Evolutionary conservation across 2,329 filamentous ascomycete species (phyloP), one percentile per base, ranked within the genome.

Genomic region (Passalora sequoiae): DNA sequence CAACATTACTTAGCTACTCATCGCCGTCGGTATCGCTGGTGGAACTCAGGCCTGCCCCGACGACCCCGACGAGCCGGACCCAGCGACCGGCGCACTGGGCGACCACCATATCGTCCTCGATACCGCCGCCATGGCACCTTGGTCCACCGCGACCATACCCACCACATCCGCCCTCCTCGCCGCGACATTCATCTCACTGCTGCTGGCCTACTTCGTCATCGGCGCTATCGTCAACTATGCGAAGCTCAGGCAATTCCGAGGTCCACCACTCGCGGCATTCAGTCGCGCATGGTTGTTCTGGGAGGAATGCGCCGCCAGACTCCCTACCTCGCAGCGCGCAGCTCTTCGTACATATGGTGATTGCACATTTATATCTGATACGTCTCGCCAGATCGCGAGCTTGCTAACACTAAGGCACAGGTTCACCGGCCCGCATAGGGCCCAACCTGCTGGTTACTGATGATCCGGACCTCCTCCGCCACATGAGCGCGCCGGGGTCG

Each of bases 361-460:
- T 15, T 20, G 21, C 31, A n/a, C n/a, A n/a, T n/a, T n/a, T n/a
- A n/a, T n/a, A n/a, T n/a, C n/a, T 9, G 21, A 22, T 24, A 37
- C 20, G 25, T 31, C 30, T 16, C 32, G 30, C 25, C 4, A 43
- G 28, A 15, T 17, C 10, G 25, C 35, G 27, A 44, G 31, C 29
- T 29, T 33, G 32, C 32, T 44, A 30, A 33, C 40, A 40, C 30
- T 21, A 36, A 17, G 24, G 29, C 22, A 16, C 16, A 69, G 67
- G 67, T 16, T 60, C 66, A 10, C 64, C 71, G 43, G 68, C 67
- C 55, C 45, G 73, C 22, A 63, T 72, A n/a, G 67, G 70, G 0
- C 73, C 75, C 2, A 73, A 70, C 17, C 57, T 74, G 39, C 61
- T 77, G 32, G 56, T 74, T 43, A 75, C 73, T 0, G 69, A 69